Evolutionary conservation across 2,329 filamentous ascomycete species (phyloP).

Genomic region (Epichloe elymi): DNA sequence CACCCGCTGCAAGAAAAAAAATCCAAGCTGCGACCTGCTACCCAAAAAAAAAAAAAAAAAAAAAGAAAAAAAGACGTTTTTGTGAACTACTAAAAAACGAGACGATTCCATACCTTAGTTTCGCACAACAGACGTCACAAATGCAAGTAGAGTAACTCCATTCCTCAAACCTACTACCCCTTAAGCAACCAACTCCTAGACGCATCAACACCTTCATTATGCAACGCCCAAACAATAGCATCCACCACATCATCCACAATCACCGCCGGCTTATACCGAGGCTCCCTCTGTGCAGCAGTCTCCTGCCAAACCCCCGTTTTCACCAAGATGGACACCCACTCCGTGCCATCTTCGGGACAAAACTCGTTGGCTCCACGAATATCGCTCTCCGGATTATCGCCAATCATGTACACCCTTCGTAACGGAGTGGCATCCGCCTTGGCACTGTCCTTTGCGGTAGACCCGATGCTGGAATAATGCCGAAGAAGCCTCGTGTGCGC

Average conservation of each 20-base stretch:
- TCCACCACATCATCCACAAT: constrained; percentile 63
- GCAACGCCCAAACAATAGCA: constrained; percentile 65
- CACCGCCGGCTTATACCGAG: constrained; percentile 46
- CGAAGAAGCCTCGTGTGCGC: constrained; percentile 60
- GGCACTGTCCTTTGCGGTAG: constrained; percentile 7
- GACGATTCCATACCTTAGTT: no score
- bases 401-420: constrained; percentile 81
- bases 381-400: constrained; percentile 80
- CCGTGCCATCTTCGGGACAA: constrained; percentile 48
- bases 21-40: no score
- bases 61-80: no score
- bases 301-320: constrained; percentile 57
- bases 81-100: no score
- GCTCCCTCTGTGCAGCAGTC: constrained; percentile 29
- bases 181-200: constrained; percentile 17
- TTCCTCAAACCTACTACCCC: not conserved
- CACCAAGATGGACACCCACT: constrained; percentile 68
- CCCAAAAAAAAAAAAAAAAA: no score
- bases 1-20: no score
- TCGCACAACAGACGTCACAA: no score
- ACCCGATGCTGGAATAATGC: constrained; percentile 16
- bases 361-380: constrained; percentile 79
- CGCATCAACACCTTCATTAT: constrained; percentile 33
- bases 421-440: constrained; percentile 44
- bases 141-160: no score